Conservation (phyloP, 139 green algal genomes). For the Limnomonas spitsbergensis region DNA sequence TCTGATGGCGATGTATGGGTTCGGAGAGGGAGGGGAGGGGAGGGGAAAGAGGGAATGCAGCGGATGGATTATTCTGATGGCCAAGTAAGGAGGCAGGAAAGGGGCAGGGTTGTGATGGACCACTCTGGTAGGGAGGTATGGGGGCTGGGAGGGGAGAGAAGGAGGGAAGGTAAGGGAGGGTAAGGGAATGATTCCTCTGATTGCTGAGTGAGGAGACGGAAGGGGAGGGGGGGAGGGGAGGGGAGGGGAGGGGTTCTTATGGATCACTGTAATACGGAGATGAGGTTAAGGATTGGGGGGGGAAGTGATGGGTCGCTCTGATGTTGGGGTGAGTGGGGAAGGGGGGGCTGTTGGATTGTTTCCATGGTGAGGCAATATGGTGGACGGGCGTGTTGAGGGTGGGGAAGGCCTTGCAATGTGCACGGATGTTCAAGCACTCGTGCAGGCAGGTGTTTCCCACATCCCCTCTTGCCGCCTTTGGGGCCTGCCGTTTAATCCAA, state of each 20-base stretch:
- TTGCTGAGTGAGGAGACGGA: neutral
- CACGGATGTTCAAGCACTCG: no score
- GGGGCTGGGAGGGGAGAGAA: no score
- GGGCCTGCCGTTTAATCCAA: no score
- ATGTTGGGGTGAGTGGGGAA: neutral
- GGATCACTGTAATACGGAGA: slow-evolving; percentile 23
- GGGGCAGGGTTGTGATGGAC: slow-evolving; percentile 31
- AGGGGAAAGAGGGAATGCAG: slow-evolving; percentile 8
- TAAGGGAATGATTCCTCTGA: slow-evolving; percentile 35
- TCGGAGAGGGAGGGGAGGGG: no score
- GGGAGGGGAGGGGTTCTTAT: slow-evolving; percentile 25
- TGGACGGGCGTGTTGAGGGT: slow-evolving; percentile 31
- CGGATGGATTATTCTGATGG: no score
- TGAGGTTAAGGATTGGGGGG: no score
- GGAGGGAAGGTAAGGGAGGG: slow-evolving; percentile 23
- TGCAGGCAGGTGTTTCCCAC: no score
- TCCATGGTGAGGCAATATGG: slow-evolving; percentile 25
- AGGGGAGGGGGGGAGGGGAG: slow-evolving; percentile 14
- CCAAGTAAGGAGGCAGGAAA: no score
- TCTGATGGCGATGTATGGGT: neutral
- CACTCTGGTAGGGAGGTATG: slow-evolving; percentile 18
- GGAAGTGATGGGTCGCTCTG: slow-evolving; percentile 35
- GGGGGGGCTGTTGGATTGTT: slow-evolving; percentile 16
- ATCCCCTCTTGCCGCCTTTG: no score
- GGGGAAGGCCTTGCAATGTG: no score